phyloP scores from a whole-genome alignment of 1,284 basidiomycete species.

The Apiotrichum sp. region DNA sequence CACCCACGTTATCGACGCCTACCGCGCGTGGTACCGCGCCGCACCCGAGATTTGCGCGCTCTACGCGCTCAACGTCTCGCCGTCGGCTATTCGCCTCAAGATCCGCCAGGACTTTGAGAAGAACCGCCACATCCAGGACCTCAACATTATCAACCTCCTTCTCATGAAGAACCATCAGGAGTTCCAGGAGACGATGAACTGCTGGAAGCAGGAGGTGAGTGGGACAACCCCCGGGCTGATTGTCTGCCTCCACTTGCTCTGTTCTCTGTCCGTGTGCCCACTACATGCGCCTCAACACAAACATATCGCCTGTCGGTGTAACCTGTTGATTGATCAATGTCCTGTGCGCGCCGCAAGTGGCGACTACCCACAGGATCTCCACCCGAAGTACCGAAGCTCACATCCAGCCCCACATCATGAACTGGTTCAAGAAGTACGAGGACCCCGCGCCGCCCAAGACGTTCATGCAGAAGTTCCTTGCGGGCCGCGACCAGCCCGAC shows the following conservation, averaged over 20 bases:
- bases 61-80: slow-evolving; percentile 78
- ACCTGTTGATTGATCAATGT: too few relatives aligned
- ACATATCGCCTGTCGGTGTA: too few relatives aligned
- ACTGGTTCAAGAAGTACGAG: slow-evolving; percentile 47
- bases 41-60: slow-evolving; percentile 82
- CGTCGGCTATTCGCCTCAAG: slow-evolving; percentile 72
- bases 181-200: slow-evolving; percentile 90
- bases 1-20: slow-evolving; percentile 66
- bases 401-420: slow-evolving; percentile 44
- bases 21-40: slow-evolving; percentile 85
- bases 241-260: too few relatives aligned
- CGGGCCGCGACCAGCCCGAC: slow-evolving; percentile 44
- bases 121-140: slow-evolving; percentile 75
- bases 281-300: too few relatives aligned
- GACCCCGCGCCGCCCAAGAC: slow-evolving; percentile 42
- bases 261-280: too few relatives aligned
- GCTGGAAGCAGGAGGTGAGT: slow-evolving; percentile 71
- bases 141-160: slow-evolving; percentile 78
- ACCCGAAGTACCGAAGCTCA: too few relatives aligned
- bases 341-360: too few relatives aligned
- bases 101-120: slow-evolving; percentile 84
- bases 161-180: slow-evolving; percentile 81
- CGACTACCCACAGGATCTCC: too few relatives aligned
- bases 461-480: slow-evolving; percentile 48
- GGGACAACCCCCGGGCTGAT: slow-evolving; percentile 14